Percentiles rank a stretch among this genome's conserved stretches.
Conservation (phyloP, 768 basidiomycete genomes). For the Suillus placidus region DNA sequence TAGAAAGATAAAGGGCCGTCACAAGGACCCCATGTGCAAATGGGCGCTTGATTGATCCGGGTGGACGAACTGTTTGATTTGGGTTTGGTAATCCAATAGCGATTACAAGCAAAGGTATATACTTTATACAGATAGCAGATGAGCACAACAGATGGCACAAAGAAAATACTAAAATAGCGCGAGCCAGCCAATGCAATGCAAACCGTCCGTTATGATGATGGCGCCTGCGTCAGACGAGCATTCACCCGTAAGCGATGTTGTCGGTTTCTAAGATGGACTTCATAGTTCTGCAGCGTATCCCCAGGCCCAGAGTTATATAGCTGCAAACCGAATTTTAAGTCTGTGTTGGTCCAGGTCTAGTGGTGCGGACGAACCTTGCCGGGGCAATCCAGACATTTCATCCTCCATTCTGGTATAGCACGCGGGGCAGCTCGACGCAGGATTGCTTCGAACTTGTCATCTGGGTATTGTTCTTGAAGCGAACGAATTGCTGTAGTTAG, state of each 20-base stretch:
- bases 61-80: not conserved
- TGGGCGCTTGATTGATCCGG: not conserved
- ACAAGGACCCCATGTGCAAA: not conserved
- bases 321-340: conserved; percentile 39
- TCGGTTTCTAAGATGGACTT: conserved; percentile 89
- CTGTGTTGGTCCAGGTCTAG: conserved; percentile 4
- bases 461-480: conserved; percentile 72
- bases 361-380: conserved; percentile 66
- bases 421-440: conserved; percentile 57
- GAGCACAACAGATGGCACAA: conserved; percentile 26
- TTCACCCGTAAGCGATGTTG: conserved; percentile 77
- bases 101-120: conserved; percentile 38
- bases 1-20: not conserved
- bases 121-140: conserved; percentile 30
- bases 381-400: conserved; percentile 91
- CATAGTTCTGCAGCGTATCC: conserved; percentile 86
- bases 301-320: conserved; percentile 90
- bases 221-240: conserved; percentile 42
- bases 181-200: not conserved
- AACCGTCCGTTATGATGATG: conserved; percentile 3
- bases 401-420: conserved; percentile 80
- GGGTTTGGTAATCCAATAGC: conserved; percentile 4
- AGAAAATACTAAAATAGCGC: conserved; percentile 12
- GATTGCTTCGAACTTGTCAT: conserved; percentile 83
- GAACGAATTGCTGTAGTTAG: conserved; percentile 63